phyloP scores from a whole-genome alignment of 805 yeast species.

The Starmerella vitae region DNA sequence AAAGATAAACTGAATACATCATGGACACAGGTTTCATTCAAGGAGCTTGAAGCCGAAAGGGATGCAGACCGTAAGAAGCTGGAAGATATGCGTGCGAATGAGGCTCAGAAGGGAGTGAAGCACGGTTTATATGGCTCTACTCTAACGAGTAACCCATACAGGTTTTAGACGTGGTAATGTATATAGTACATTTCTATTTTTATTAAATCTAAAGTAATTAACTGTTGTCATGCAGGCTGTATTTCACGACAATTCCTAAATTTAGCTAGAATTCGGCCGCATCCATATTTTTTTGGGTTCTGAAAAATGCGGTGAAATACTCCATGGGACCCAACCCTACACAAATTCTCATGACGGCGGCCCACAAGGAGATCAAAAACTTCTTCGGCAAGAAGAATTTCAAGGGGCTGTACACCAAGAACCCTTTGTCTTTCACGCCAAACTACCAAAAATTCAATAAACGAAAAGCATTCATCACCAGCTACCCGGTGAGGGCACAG shows the following conservation, averaged over 20 bases:
- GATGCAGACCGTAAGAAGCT: slow-evolving; percentile 15
- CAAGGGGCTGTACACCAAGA: slow-evolving; percentile 66
- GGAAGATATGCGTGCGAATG: slow-evolving; percentile 15
- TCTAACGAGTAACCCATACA: slow-evolving; percentile 17
- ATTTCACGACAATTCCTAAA: too few relatives aligned
- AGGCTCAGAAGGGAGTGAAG: slow-evolving; percentile 14
- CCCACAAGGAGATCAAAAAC: slow-evolving; percentile 35
- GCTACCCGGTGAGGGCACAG: slow-evolving; percentile 24
- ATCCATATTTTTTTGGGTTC: too few relatives aligned
- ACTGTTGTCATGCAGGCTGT: too few relatives aligned
- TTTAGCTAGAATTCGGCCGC: too few relatives aligned
- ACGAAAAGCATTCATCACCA: slow-evolving; percentile 28
- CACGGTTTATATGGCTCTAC: slow-evolving; percentile 15
- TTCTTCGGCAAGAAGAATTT: slow-evolving; percentile 75
- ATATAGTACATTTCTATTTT: too few relatives aligned
- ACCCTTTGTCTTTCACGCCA: slow-evolving; percentile 44
- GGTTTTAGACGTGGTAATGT: slow-evolving; percentile 6
- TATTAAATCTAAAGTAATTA: too few relatives aligned
- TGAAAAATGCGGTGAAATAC: too few relatives aligned
- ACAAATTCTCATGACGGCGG: slow-evolving; percentile 19
- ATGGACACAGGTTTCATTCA: slow-evolving; percentile 45
- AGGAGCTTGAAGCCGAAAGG: slow-evolving; percentile 40
- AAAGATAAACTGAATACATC: slow-evolving; percentile 36
- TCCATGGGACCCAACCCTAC: too few relatives aligned
- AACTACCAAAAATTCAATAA: slow-evolving; percentile 54